Evolutionary conservation across 2,329 filamentous ascomycete genomes (phyloP), one percentile per base, ranked within the genome.

Genomic region (Huntiella abstrusa): DNA sequence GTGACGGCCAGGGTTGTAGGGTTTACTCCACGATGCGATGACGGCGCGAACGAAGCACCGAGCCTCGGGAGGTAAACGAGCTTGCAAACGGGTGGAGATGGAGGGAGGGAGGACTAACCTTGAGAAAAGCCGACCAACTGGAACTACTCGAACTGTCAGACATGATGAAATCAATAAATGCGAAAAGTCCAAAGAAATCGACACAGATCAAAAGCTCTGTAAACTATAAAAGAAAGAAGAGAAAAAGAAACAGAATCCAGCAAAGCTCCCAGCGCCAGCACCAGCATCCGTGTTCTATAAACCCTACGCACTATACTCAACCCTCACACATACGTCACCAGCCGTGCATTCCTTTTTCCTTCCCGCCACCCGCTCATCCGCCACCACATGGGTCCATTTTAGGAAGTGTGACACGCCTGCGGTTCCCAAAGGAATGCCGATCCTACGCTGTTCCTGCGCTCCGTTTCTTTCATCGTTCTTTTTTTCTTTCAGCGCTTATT

Each of bases 51-150:
- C 22, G 22, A 28, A 28, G 6, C 8, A 7, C 22, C 22, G 22
- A 28, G 4, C 5, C 22, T 38, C 36, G 36, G n/a, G 13, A 38
- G 36, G 17, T 17, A 13, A 19, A 40, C 8, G 38, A 16, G 38
- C 3, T 40, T 40, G 47, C 40, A 47, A 16, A 16, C 36, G 46
- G 43, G 46, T 43, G 10, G 38, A 28, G 11, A 15, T 41, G 4
- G 33, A 22, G 39, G 12, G 35, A 38, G 16, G 22, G 37, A 16
- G 16, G 47, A 51, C 51, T 32, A 55, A 71, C 68, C 64, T 70
- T 71, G 50, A 71, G 59, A 53, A 71, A 71, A 35, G 68, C 60
- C 22, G 66, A 58, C 69, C 69, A 72, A 58, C 66, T 69, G 51
- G 66, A 61, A 55, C 62, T 64, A 51, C 62, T 59, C 32, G 62